phyloP scores from a whole-genome alignment of 805 yeast genomes.

The Schwanniomyces vanrijiae region DNA sequence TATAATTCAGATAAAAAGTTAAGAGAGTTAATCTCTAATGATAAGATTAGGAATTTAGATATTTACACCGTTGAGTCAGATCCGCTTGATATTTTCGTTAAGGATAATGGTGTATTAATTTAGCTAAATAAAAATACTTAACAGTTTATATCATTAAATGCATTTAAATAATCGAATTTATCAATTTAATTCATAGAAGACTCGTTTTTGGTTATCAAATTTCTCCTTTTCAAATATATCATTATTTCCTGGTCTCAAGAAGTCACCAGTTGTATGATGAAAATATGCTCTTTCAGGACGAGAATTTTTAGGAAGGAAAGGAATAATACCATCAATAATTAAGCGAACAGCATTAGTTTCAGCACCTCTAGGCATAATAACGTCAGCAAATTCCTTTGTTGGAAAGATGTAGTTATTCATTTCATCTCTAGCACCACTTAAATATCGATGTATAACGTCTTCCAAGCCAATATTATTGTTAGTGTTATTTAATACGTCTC shows the following conservation, averaged over 20 bases:
- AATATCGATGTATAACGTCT: constrained; percentile 45
- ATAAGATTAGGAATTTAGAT: constrained; percentile 42
- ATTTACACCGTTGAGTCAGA: constrained; percentile 54
- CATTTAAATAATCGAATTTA: constrained; percentile 1
- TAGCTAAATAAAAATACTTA: constrained; percentile 1
- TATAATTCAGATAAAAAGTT: constrained; percentile 62
- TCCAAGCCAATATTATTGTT: constrained; percentile 24
- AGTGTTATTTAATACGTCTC: constrained; percentile 30
- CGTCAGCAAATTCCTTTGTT: constrained; percentile 75
- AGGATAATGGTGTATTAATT: constrained; percentile 12
- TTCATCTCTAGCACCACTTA: constrained; percentile 60
- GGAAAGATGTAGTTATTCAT: constrained; percentile 63
- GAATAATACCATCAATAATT: constrained; percentile 63
- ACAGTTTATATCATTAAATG: background rate
- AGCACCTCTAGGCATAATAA: constrained; percentile 70
- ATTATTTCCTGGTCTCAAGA: constrained; percentile 26
- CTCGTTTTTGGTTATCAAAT: constrained; percentile 40
- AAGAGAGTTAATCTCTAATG: constrained; percentile 53
- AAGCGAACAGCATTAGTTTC: constrained; percentile 57
- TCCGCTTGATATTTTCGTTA: constrained; percentile 46
- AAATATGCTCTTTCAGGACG: constrained; percentile 11
- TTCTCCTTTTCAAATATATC: constrained; percentile 27
- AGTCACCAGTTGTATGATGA: constrained; percentile 16
- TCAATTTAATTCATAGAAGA: constrained; percentile 43
- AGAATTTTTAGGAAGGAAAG: constrained; percentile 21